Evolutionary conservation across 139 green algal species (phyloP).

Genomic region (Pleodorina starrii): DNA sequence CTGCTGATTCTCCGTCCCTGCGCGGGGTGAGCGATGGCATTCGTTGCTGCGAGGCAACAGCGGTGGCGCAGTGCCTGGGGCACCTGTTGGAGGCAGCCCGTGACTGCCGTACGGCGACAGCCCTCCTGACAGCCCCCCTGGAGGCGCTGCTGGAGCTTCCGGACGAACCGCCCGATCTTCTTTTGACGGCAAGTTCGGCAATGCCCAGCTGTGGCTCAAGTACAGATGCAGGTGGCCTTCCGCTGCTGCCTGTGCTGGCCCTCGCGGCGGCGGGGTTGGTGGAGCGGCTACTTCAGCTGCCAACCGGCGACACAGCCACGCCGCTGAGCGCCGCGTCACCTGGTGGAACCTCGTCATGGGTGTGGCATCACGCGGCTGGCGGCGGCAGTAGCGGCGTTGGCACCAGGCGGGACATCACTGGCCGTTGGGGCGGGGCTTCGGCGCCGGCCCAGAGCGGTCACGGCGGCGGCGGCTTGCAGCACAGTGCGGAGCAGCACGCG

Average conservation of each 20-base stretch:
- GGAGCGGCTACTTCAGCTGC: background rate
- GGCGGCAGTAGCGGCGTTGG: background rate
- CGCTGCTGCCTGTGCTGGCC: background rate
- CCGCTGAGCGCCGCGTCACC: background rate
- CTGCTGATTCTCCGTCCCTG: no score
- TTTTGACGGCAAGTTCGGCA: no score
- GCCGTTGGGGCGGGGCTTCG: no score
- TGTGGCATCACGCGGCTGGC: background rate
- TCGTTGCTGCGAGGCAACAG: no score
- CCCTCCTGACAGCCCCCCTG: background rate
- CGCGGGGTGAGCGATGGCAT: no score
- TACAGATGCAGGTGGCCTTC: no score
- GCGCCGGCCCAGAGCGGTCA: no score
- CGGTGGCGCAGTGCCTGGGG: background rate
- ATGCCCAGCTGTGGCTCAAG: no score
- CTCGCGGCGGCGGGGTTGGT: background rate
- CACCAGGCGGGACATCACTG: no score
- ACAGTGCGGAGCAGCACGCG: background rate
- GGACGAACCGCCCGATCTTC: no score
- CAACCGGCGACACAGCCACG: background rate
- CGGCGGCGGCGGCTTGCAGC: no score
- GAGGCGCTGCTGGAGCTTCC: background rate
- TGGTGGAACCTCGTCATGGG: background rate
- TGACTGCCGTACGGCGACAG: background rate
- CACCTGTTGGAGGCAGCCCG: background rate